Evolutionary conservation across 257 asterid species (phyloP).

Genomic region (Coffea eugenioides): DNA sequence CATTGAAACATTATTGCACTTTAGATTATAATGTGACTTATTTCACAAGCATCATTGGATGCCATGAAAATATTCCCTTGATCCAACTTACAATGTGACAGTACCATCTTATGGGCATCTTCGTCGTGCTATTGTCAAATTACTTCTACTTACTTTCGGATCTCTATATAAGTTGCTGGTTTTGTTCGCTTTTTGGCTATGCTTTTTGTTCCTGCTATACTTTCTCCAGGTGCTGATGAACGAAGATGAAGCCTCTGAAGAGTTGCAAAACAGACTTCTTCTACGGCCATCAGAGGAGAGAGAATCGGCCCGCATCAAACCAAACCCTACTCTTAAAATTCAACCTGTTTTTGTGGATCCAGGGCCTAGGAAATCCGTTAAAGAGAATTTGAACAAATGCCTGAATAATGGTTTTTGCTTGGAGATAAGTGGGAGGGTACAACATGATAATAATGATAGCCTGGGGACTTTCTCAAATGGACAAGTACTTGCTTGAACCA

Average conservation of each 20-base stretch:
- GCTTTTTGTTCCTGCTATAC: background rate
- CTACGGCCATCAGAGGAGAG: conserved; percentile 53
- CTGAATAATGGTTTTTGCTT: conserved; percentile 58
- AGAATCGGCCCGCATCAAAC: conserved; percentile 69
- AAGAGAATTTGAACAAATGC: conserved; percentile 40
- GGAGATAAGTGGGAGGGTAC: conserved; percentile 94
- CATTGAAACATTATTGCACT: background rate
- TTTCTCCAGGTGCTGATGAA: conserved; percentile 73
- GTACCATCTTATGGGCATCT: background rate
- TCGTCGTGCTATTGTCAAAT: background rate
- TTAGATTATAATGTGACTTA: background rate
- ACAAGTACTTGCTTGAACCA: background rate
- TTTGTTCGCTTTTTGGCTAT: background rate
- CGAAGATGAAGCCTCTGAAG: conserved; percentile 70
- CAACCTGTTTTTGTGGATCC: conserved; percentile 84
- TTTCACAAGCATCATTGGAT: background rate
- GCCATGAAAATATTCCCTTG: background rate
- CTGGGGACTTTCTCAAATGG: background rate
- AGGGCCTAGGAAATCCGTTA: conserved; percentile 52
- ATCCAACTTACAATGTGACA: background rate
- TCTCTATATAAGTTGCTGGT: background rate
- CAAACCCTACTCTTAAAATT: conserved; percentile 65
- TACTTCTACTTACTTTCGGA: background rate
- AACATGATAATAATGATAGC: conserved; percentile 41
- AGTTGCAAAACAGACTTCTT: conserved; percentile 59